These are phyloP conservation scores for Pestalotiopsis sp. DNA, from an alignment of 2,329 filamentous ascomycete genomes.

Conservation along the genomic window DNA sequence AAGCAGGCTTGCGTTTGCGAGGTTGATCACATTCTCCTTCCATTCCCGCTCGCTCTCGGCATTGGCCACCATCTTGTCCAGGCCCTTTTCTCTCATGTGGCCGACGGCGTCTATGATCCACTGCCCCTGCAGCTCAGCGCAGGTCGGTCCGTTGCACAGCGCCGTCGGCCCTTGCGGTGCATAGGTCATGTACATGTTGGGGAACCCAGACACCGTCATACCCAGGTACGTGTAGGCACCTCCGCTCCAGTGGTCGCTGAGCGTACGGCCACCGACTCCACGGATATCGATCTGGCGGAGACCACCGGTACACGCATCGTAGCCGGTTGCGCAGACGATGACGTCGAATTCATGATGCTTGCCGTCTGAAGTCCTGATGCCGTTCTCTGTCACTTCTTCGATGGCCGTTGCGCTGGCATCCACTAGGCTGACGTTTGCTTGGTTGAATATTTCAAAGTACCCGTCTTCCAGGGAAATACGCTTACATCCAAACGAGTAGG, in stretches of 20 bases:
- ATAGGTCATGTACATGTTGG: constrained; percentile 45
- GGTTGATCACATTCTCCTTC: constrained; percentile 25
- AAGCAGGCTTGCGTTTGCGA: constrained; percentile 30
- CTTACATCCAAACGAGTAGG: constrained; percentile 54
- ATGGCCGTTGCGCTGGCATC: constrained; percentile 22
- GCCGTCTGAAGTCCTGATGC: constrained; percentile 20
- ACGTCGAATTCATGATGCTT: constrained; percentile 26
- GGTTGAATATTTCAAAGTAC: constrained; percentile 32
- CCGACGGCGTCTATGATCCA: constrained; percentile 35
- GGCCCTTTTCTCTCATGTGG: constrained; percentile 27
- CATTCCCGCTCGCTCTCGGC: constrained; percentile 30
- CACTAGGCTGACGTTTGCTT: constrained; percentile 29
- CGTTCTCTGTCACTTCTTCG: constrained; percentile 17
- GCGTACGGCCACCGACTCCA: constrained; percentile 27
- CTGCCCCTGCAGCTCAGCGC: constrained; percentile 38
- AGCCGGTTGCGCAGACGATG: constrained; percentile 38
- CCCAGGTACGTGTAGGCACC: constrained; percentile 39
- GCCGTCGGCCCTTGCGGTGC: constrained; percentile 40
- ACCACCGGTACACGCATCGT: constrained; percentile 39
- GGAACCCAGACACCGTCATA: constrained; percentile 37
- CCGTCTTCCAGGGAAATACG: constrained; percentile 28
- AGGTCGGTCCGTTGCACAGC: constrained; percentile 38
- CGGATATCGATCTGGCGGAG: constrained; percentile 37
- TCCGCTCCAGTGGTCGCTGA: constrained; percentile 31
- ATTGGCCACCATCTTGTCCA: constrained; percentile 29